These are phyloP conservation scores for Sarocladium oryzae DNA, from an alignment of 2,329 filamentous ascomycete genomes.

Conservation along the genomic window DNA sequence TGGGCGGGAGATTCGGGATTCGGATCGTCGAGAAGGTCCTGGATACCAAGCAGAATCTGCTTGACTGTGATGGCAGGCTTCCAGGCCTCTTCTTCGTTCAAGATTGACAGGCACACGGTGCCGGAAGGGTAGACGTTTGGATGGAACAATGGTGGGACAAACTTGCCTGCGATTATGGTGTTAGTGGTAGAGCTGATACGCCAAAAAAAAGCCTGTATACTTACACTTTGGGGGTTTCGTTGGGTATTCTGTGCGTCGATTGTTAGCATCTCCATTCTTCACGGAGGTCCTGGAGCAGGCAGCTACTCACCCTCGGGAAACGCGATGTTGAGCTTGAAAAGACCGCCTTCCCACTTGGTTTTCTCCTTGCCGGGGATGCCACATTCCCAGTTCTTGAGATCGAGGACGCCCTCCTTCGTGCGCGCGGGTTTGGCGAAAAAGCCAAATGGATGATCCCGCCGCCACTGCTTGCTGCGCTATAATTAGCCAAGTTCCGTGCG, in stretches of 20 bases:
- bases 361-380: constrained; percentile 93
- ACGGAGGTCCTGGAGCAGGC: not conserved
- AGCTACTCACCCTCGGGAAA: constrained; percentile 81
- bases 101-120: constrained; percentile 91
- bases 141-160: constrained; percentile 91
- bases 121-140: constrained; percentile 98
- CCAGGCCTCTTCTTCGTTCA: constrained; percentile 98
- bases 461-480: constrained; percentile 78
- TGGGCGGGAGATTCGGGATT: constrained; percentile 96
- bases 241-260: constrained; percentile 67
- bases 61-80: constrained; percentile 98
- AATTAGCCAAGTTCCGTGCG: not conserved
- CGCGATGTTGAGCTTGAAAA: constrained; percentile 88
- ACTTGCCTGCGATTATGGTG: constrained; percentile 66
- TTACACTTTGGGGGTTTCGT: constrained; percentile 98
- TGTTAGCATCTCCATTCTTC: not conserved
- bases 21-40: constrained; percentile 90
- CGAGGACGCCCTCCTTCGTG: constrained; percentile 71
- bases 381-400: constrained; percentile 95
- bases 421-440: constrained; percentile 90
- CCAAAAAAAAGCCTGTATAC: too few species aligned
- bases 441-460: constrained; percentile 92
- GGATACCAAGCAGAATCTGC: constrained; percentile 92
- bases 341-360: constrained; percentile 95
- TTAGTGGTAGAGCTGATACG: not conserved